These are phyloP conservation scores for Acacia concinna DNA, from an alignment of 331 rosid species.

Conservation along the genomic window DNA sequence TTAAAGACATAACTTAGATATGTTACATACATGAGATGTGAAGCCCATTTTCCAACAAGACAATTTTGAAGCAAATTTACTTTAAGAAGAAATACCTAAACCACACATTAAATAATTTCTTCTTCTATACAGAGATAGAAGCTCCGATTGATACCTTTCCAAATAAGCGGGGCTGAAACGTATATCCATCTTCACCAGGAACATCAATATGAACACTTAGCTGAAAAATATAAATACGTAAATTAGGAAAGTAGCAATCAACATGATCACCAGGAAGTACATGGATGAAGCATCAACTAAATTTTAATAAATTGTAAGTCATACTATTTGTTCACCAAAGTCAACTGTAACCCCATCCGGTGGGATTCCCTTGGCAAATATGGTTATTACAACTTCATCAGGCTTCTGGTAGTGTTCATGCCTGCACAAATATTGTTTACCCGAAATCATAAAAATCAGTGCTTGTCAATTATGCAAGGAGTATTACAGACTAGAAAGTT, in stretches of 20 bases:
- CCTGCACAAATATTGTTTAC: conserved; percentile 44
- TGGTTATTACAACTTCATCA: conserved; percentile 76
- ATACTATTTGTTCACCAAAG: conserved; percentile 93
- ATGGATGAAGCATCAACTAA: conserved; percentile 4
- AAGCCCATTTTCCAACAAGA: not conserved
- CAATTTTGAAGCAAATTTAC: not conserved
- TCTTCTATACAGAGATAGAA: not conserved
- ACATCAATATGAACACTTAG: conserved; percentile 57
- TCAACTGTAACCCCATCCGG: conserved; percentile 55
- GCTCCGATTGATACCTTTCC: conserved; percentile 52
- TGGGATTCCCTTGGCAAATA: conserved; percentile 79
- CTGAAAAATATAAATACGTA: conserved; percentile 26
- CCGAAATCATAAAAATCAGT: not conserved
- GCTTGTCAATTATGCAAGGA: not conserved
- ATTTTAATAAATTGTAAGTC: conserved; percentile 29
- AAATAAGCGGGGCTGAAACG: conserved; percentile 63
- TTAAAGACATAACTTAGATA: not conserved
- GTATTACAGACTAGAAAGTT: not conserved
- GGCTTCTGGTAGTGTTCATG: conserved; percentile 83
- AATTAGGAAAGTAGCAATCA: not conserved
- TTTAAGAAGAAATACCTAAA: not conserved
- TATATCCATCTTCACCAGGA: conserved; percentile 55
- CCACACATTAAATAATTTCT: not conserved
- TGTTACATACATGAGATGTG: not conserved
- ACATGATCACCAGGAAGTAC: not conserved